Base-by-base conservation (phyloP, 352 stramenopile genomes). In the Pythium rishiriense region DNA sequence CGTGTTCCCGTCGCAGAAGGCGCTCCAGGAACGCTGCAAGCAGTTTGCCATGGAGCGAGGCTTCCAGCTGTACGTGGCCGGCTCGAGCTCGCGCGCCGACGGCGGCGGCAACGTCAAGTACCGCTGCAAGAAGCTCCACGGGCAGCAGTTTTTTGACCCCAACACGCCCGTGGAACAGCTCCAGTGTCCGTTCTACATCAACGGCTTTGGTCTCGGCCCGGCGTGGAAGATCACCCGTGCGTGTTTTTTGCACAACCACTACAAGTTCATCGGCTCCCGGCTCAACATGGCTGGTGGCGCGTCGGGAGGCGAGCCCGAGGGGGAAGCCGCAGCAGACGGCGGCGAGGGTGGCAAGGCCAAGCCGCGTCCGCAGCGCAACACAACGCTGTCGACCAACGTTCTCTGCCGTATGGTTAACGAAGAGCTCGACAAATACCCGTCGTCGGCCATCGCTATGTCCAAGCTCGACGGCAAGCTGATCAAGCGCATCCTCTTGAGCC, bases 91-190 rank as follows among this genome's bases (percentile, higher is more conserved):
- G 26, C 79, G 80, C 29, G 45, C 78, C 1, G 84, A 93, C 48
- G 80, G 79, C 47, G 81, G 84, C 11, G 84, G 84, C 10, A 93
- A 93, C 66, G 84, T 90, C 72, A 93, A 93, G 66, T 93, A 93
- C 69, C 71, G 71, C 10, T 93, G 84, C 73, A 93, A 93, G 65
- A 90, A 91, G 69, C 75, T 93, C 22, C 74, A 88, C 58, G 80
- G 80, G 0, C 84, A 93, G 71, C 84, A 91, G 58, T 93, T 90
- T 45, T 81, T 90, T 26, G 84, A 93, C 66, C 63, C 78, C 17
- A 59, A 62, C 53, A 88, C 77, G 24, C 75, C 80, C 1, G 64
- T 76, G 3, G 71, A 62, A 7, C 60, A 83, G n/a, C 53, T 85
- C 26, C 78, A 88, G 17, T 93, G 84, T 35, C 81, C 84, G 6